Percentiles rank a stretch among this genome's conserved stretches.
Evolutionary conservation across 495 filamentous ascomycete species (phyloP).

Genomic region (Annulohypoxylon moriforme): DNA sequence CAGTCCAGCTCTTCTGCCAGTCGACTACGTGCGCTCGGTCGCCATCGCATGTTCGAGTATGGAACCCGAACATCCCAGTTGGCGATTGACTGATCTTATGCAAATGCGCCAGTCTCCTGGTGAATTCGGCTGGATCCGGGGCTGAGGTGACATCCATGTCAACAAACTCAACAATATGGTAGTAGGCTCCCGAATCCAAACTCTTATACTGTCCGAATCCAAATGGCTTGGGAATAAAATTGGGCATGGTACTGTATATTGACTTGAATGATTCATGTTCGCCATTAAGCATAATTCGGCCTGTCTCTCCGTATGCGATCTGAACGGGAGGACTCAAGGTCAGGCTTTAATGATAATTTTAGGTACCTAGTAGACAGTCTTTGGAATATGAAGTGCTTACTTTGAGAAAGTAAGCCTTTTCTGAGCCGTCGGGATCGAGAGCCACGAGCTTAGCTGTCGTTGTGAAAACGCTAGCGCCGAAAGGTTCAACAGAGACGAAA

Average conservation of each 20-base stretch:
- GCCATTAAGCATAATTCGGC: conserved; percentile 1
- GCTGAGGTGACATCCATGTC: not conserved
- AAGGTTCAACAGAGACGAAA: not conserved
- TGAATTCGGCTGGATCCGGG: conserved; percentile 3
- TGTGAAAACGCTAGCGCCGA: conserved; percentile 1
- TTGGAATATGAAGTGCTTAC: not conserved
- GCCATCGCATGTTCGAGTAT: conserved; percentile 4
- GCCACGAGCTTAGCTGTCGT: not conserved
- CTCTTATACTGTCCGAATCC: not conserved
- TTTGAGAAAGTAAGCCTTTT: conserved; percentile 4
- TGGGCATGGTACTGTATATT: not conserved
- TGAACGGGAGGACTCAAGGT: not conserved
- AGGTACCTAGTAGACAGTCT: too few species aligned
- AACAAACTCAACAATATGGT: not conserved
- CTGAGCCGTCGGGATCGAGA: not conserved
- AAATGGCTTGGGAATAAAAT: conserved; percentile 1
- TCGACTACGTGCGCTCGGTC: conserved; percentile 5
- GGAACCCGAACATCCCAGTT: not conserved
- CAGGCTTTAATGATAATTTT: not conserved
- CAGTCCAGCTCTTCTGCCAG: not conserved
- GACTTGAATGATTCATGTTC: not conserved
- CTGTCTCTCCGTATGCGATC: not conserved
- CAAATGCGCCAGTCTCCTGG: not conserved
- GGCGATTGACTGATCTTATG: conserved; percentile 5
- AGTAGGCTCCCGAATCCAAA: not conserved